Base-by-base conservation (phyloP, 1,284 basidiomycete genomes). In the Acaromyces ingoldii region DNA sequence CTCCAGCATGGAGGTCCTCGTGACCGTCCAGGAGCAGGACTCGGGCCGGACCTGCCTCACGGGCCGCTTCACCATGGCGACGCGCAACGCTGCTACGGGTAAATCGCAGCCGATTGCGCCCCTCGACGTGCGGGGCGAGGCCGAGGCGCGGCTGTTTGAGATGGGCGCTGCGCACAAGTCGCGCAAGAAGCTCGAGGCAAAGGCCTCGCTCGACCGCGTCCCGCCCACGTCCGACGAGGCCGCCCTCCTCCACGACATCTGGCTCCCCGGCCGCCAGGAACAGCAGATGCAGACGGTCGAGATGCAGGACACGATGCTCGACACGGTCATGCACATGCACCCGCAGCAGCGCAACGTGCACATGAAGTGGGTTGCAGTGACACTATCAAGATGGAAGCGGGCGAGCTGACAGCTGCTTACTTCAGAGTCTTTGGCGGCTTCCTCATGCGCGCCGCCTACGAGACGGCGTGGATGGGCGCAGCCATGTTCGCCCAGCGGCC, bases 61-160 rank as follows among this genome's bases (percentile, higher is more conserved):
- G 10, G 76, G 76, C 2, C 53, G 74, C 15, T 77, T 77, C 60
- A 76, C 76, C 22, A 76, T 76, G 75, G 75, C 74, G 1, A 63
- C 70, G 3, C 53, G 75, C 7, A 66, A 67, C 51, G 71, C 58
- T 2, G 31, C 39, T 15, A 65, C 63, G 3, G 68, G 65, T 1
- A 58, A 58, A 11, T 67, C 70, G 38, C 66, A 70, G 37, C 31
- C 46, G 22, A 70, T 76, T 6, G 60, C 75, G 1, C 53, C 68
- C 6, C 56, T 76, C 7, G 28, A 57, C 7, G 51, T 72, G 22
- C 61, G 65, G 17, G 67, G 65, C 2, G 58, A 59, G 1, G 72
- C 64, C 5, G 75, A 76, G 31, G 54, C 58, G 24, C 63, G 60
- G 11, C 58, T 76, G 37, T 75, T 63, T 43, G 55, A 60, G 25